A percentile compares a stretch with the other conserved stretches of the same genome.
These are phyloP conservation scores for Melampsora americana DNA, from an alignment of 1,284 basidiomycete genomes.

Conservation along the genomic window DNA sequence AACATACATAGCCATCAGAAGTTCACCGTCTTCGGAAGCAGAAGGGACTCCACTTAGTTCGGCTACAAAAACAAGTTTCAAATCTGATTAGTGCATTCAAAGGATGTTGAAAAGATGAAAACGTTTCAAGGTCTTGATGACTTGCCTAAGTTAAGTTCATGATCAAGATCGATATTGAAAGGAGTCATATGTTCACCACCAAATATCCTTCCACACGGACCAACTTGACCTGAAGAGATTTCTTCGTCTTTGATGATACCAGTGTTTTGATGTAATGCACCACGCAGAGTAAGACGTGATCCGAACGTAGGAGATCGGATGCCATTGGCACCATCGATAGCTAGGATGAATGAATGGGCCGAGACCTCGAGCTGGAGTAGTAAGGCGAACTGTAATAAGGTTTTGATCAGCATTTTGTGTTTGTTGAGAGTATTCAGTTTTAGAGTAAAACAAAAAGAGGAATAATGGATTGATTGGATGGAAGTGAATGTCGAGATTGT, in stretches of 20 bases:
- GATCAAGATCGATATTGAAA: conserved; percentile 30
- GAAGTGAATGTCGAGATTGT: too few relatives aligned
- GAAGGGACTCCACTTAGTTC: conserved; percentile 26
- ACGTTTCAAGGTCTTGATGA: background rate
- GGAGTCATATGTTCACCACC: conserved; percentile 34
- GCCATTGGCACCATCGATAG: conserved; percentile 39
- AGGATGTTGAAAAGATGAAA: background rate
- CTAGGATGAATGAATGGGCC: conserved; percentile 33
- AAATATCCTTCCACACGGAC: conserved; percentile 36
- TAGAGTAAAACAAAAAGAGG: too few relatives aligned
- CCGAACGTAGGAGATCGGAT: conserved; percentile 34
- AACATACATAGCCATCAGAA: conserved; percentile 37
- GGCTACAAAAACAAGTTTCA: conserved; percentile 1
- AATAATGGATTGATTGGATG: too few relatives aligned
- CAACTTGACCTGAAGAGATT: conserved; percentile 30
- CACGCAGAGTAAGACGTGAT: conserved; percentile 24
- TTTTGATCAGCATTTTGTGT: conserved; percentile 8
- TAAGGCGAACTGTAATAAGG: background rate
- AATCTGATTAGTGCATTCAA: background rate
- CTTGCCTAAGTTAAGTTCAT: conserved; percentile 30
- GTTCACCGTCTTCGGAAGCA: conserved; percentile 16
- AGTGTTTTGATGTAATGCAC: conserved; percentile 39
- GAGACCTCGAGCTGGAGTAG: background rate
- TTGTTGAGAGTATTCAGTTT: too few relatives aligned
- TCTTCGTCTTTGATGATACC: conserved; percentile 41